Percentiles rank a stretch among this genome's conserved stretches.
phyloP scores from a whole-genome alignment of 345 rosid genomes.

The Laguncularia racemosa region DNA sequence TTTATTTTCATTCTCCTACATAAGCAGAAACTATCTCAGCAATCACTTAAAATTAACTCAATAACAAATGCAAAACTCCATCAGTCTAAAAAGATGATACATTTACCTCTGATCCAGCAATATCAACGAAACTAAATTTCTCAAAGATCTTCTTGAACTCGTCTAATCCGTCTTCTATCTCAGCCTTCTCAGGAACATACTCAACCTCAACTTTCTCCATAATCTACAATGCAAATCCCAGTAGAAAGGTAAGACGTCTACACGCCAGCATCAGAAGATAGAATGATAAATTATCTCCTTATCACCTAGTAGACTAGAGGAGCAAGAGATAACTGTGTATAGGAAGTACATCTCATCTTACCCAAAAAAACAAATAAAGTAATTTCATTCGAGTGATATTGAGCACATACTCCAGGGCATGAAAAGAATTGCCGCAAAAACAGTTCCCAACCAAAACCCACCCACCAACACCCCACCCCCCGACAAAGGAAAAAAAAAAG shows the following conservation, averaged over 20 bases:
- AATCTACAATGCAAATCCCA: constrained; percentile 24
- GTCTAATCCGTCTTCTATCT: constrained; percentile 66
- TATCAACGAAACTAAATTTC: constrained; percentile 61
- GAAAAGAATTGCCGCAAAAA: too few relatives aligned
- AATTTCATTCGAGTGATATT: not conserved
- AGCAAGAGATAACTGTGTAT: too few relatives aligned
- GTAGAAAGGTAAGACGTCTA: not conserved
- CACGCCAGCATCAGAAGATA: not conserved
- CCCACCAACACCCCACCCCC: too few relatives aligned
- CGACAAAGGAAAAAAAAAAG: too few relatives aligned
- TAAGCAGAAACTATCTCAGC: constrained; percentile 5
- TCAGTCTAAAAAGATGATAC: not conserved
- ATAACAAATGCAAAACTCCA: not conserved
- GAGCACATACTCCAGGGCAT: too few relatives aligned
- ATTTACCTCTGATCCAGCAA: constrained; percentile 53
- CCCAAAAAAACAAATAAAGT: not conserved
- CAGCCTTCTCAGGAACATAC: constrained; percentile 85
- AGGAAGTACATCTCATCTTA: too few relatives aligned
- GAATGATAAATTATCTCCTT: not conserved
- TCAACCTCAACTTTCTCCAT: constrained; percentile 67
- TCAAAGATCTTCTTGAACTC: constrained; percentile 77
- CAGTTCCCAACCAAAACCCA: too few relatives aligned
- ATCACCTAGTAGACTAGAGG: not conserved
- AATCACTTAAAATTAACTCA: not conserved
- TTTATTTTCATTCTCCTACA: constrained; percentile 54